Conservation (phyloP, 108 stramenopile genomes). For the Hondaea fermentalgiana region DNA sequence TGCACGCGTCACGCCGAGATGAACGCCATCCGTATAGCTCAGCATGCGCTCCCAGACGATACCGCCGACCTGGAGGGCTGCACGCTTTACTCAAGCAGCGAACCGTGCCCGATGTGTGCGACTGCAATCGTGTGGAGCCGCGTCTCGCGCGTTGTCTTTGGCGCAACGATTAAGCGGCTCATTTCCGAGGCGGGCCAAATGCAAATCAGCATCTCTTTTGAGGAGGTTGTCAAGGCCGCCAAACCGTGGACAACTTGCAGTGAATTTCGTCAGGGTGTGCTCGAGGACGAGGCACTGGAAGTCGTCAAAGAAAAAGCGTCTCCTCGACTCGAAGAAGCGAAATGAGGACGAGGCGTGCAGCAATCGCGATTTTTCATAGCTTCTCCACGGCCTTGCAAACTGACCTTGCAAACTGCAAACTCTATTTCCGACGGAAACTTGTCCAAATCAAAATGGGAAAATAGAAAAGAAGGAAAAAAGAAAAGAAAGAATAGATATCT, state of each 20-base stretch:
- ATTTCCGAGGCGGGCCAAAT: neutral
- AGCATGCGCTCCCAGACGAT: neutral
- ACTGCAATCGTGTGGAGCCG: neutral
- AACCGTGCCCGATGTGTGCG: constrained; percentile 10
- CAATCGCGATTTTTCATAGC: too few species aligned
- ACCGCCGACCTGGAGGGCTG: neutral
- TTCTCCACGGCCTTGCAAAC: too few species aligned
- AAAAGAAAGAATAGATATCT: too few species aligned
- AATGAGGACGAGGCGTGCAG: too few species aligned
- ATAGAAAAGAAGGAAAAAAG: too few species aligned
- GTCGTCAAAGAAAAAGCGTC: neutral
- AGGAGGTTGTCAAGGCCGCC: neutral
- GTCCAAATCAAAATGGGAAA: too few species aligned
- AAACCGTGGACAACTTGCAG: neutral
- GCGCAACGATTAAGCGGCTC: neutral
- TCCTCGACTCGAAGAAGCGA: too few species aligned
- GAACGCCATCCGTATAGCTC: neutral
- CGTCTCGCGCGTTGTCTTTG: neutral
- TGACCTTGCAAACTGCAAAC: too few species aligned
- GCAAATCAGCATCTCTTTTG: neutral
- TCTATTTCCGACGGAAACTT: too few species aligned
- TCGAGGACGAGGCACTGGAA: neutral
- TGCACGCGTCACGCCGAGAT: neutral
- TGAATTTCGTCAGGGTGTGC: neutral
- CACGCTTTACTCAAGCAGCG: neutral